Evolutionary conservation across 805 yeast species (phyloP), one percentile per base, ranked within the genome.

Genomic region (Debaryomyces maramus): DNA sequence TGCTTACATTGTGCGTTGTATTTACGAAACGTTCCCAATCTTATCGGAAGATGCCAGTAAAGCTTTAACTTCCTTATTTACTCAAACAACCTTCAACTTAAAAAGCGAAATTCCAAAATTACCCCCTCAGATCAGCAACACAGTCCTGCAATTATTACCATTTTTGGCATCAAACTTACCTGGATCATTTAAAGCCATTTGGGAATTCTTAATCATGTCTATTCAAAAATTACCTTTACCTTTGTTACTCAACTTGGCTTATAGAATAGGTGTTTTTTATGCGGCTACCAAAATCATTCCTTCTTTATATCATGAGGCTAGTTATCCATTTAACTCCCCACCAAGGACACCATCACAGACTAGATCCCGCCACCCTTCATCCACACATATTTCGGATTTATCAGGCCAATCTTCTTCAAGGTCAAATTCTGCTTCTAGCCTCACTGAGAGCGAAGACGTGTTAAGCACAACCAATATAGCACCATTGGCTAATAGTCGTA

Each of bases 221-320:
- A 62, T 71, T 28, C 69, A 67, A 38, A 85, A 90, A 21, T 68
- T 89, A 39, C 84, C 96, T 0, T 80, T 95, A 6, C 86, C 96
- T 5, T 82, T 93, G 17, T 66, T 88, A 19, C 72, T 89, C 18
- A 89, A 89, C 50, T 68, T 93, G 52, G 87, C 89, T 2, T 91
- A 87, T 56, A 76, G 99, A 52, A 80, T 91, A 15, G 75, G 86
- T 4, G 96, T 90, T 8, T 88, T 91, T 53, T 82, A 81, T 57
- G 88, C 96, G 1, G 97, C 98, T 2, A 87, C 97, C 11, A 84
- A 95, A 56, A 89, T 93, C 45, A 88, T 93, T 15, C 99, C 99
- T 2, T 80, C 83, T 8, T 64, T 86, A 42, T 80, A 75, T 45
- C 71, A 65, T 39, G 64, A 57, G 20, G 57, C 65, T 4, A 56